These are phyloP conservation scores for Fusarium graminum DNA, from an alignment of 2,329 filamentous ascomycete genomes.

Conservation along the genomic window DNA sequence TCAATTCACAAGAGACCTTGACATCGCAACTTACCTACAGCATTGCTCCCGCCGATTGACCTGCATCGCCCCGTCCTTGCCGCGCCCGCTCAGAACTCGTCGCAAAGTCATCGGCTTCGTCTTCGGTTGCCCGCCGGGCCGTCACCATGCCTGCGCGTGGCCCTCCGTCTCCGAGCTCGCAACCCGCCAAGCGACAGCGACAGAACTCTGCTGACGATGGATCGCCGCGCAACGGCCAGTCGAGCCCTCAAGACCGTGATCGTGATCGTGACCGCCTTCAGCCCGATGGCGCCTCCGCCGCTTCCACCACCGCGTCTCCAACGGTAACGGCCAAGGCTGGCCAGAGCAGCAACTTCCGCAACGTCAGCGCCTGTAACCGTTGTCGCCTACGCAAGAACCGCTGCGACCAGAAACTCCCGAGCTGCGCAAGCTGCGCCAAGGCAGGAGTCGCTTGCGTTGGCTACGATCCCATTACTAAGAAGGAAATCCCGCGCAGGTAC, in stretches of 20 bases:
- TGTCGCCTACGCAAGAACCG: constrained; percentile 93
- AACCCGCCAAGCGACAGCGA: constrained; percentile 70
- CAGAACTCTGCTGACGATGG: constrained; percentile 65
- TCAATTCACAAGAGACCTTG: constrained; percentile 25
- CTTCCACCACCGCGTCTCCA: constrained; percentile 47
- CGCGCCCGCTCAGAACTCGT: constrained; percentile 20
- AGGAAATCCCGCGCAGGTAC: constrained; percentile 92
- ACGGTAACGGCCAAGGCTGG: constrained; percentile 59
- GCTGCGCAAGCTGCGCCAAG: constrained; percentile 92
- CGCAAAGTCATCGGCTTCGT: constrained; percentile 40
- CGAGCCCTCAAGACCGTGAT: constrained; percentile 46
- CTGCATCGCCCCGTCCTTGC: constrained; percentile 4
- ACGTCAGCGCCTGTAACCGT: constrained; percentile 94
- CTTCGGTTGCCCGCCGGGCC: constrained; percentile 48
- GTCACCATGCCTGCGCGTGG: constrained; percentile 59
- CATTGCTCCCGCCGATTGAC: constrained; percentile 15
- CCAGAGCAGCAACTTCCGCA: constrained; percentile 79
- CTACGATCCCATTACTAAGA: constrained; percentile 96
- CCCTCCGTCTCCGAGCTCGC: constrained; percentile 64
- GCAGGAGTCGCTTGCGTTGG: constrained; percentile 92
- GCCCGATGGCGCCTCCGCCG: constrained; percentile 52
- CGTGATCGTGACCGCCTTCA: constrained; percentile 45
- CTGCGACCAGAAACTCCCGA: constrained; percentile 92
- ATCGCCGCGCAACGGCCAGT: constrained; percentile 54
- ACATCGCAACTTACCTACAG: background rate